phyloP scores from a whole-genome alignment of 2,329 filamentous ascomycete species.

The Colletotrichum echinochloae region DNA sequence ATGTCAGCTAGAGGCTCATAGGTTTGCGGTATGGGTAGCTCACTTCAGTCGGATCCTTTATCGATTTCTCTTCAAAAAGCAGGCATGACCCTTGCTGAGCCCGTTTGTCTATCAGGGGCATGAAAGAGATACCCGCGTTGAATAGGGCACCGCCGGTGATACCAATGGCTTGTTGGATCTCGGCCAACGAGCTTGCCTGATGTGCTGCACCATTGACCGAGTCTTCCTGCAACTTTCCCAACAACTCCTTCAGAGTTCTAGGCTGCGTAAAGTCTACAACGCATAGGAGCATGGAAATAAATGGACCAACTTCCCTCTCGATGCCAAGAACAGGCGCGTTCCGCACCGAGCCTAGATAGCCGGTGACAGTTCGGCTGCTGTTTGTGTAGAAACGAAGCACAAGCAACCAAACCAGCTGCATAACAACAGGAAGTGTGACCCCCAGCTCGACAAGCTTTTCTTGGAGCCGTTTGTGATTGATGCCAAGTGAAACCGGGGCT shows the following conservation, averaged over 20 bases:
- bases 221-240: conserved; percentile 58
- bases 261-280: conserved; percentile 48
- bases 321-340: conserved; percentile 63
- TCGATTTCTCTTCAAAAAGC: conserved; percentile 11
- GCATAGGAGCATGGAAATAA: conserved; percentile 63
- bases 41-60: conserved; percentile 19
- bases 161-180: conserved; percentile 54
- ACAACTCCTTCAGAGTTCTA: not conserved
- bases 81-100: conserved; percentile 43
- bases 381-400: not conserved
- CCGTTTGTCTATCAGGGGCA: not conserved
- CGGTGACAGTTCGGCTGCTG: not conserved
- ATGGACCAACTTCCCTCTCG: conserved; percentile 61
- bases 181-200: conserved; percentile 62
- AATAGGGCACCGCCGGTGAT: conserved; percentile 45
- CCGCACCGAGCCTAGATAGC: conserved; percentile 63
- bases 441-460: conserved; percentile 47
- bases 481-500: not conserved
- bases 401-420: not conserved
- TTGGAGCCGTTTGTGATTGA: not conserved
- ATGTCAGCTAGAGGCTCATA: not conserved
- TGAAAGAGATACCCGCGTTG: conserved; percentile 50
- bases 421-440: conserved; percentile 56
- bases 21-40: not conserved
- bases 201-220: conserved; percentile 60